Base-by-base conservation (phyloP, 768 basidiomycete genomes). In the Tulasnella sp. region DNA sequence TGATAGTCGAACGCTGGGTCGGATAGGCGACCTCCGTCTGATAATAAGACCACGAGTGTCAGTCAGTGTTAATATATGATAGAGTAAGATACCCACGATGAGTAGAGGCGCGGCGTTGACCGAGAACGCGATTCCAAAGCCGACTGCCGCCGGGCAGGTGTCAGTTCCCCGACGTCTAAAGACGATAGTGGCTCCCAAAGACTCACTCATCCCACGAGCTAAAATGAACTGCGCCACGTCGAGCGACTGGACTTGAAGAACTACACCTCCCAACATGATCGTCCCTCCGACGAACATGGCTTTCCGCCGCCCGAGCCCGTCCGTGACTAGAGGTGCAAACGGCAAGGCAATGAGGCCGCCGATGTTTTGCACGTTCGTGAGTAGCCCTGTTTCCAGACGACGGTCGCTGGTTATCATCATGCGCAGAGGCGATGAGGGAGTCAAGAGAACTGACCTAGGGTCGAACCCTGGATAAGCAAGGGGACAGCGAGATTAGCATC, bases 201-300 rank as follows among this genome's bases (percentile, higher is more conserved):
- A 79, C 80, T 69, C 49, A 81, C 80, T 79, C 19, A 89, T 82
- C 22, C 86, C 84, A 70, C 91, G 86, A 36, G 90, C 86, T 15
- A 84, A 86, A 76, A 90, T 87, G 79, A 91, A 88, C 80, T 87
- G 85, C 5, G 82, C 79, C n/a, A 89, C 84, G 45, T 80, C 85
- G 67, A 79, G 82, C 0, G 89, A 83, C 29, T 85, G 81, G 25
- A 86, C 81, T 80, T 91, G 91, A 19, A 88, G 78, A 1, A 85
- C 86, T 38, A 90, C 88, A 5, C 91, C 91, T 31, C 85, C 86
- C 8, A 91, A 83, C 89, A 91, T 90, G 79, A 92, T 82, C 38
- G 87, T 25, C 17, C 89, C 87, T 17, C 91, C 91, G 42, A 88
- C 80, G 80, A 91, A 87, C 67, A 92, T 81, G 8, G 89, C 86